These are phyloP conservation scores for Vachellia collinsii DNA, from an alignment of 306 rosid genomes.

Conservation along the genomic window DNA sequence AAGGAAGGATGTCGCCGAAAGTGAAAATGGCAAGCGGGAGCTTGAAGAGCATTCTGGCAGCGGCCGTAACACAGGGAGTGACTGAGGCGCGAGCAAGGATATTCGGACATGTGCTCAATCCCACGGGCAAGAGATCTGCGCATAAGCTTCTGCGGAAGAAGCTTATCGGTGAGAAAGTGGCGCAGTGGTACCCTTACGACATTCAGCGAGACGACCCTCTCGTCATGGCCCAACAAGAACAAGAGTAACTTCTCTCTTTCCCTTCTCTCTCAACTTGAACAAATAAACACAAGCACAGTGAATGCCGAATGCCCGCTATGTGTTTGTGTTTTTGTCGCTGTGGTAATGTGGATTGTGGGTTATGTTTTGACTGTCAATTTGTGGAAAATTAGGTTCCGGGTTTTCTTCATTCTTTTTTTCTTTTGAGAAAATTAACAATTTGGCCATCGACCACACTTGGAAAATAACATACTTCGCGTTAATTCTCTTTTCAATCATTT, in stretches of 20 bases:
- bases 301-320: neutral
- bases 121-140: conserved; percentile 62
- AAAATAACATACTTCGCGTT: neutral
- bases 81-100: conserved; percentile 76
- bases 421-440: neutral
- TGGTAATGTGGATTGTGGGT: neutral
- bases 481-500: neutral
- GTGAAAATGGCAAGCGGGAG: conserved; percentile 62
- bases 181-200: conserved; percentile 87
- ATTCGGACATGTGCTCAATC: conserved; percentile 81
- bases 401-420: neutral
- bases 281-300: neutral
- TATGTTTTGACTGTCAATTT: neutral
- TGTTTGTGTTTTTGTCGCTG: conserved; percentile 18
- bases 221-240: conserved; percentile 72
- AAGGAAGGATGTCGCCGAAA: neutral
- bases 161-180: conserved; percentile 83
- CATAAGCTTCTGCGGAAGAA: conserved; percentile 85
- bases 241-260: conserved; percentile 56
- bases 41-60: conserved; percentile 57
- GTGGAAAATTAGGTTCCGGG: neutral
- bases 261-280: neutral
- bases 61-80: conserved; percentile 60
- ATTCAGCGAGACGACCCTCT: conserved; percentile 76
- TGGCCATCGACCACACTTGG: neutral